These are phyloP conservation scores for Alnus rubra DNA, from an alignment of 306 rosid genomes.

Conservation along the genomic window DNA sequence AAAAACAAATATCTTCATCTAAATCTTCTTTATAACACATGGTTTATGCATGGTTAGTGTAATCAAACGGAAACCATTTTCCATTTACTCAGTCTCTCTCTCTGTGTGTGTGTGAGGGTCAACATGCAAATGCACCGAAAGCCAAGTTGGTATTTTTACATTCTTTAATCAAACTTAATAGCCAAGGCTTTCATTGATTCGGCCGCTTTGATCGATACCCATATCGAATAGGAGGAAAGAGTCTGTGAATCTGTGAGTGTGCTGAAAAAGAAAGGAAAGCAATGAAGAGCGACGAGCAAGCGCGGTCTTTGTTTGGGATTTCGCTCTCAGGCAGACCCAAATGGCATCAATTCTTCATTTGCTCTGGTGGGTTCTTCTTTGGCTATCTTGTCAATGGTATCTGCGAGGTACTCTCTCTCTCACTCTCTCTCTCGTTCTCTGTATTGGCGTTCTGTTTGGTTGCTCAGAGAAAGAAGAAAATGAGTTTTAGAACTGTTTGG, in stretches of 20 bases:
- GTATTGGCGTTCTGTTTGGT: constrained; percentile 22
- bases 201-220: constrained; percentile 20
- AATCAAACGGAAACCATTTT: constrained; percentile 28
- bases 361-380: constrained; percentile 95
- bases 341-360: constrained; percentile 90
- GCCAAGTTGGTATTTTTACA: background rate
- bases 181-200: constrained; percentile 21
- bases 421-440: background rate
- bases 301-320: constrained; percentile 84
- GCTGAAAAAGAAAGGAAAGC: background rate
- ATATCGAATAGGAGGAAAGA: background rate
- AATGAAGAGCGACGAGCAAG: constrained; percentile 81
- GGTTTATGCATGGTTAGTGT: constrained; percentile 9
- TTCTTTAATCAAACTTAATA: constrained; percentile 10
- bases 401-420: constrained; percentile 70
- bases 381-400: constrained; percentile 91
- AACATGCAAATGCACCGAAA: constrained; percentile 50
- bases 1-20: constrained; percentile 4
- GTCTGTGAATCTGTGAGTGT: background rate
- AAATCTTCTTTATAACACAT: background rate
- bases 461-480: constrained; percentile 1
- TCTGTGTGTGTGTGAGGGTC: constrained; percentile 31
- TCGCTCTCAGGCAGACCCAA: constrained; percentile 78
- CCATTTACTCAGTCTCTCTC: background rate
- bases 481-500: background rate